phyloP scores from a whole-genome alignment of 139 green algal species.

The Limnomonas spitsbergensis region DNA sequence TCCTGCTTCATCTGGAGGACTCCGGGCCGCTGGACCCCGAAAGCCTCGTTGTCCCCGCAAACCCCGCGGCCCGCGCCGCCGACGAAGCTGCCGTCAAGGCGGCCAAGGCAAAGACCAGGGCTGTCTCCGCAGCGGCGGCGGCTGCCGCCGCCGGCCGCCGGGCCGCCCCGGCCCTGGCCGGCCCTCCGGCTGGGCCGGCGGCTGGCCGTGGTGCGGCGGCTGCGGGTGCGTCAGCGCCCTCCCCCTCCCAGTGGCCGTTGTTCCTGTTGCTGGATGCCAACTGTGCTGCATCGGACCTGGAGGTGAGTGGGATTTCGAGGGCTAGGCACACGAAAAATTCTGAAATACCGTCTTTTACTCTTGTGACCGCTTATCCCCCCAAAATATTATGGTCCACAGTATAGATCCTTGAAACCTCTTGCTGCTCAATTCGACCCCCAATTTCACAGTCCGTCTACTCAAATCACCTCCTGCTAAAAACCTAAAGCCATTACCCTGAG shows the following conservation, averaged over 20 bases:
- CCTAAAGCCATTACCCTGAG: too few relatives aligned
- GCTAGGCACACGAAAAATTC: too few relatives aligned
- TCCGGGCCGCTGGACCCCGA: background rate
- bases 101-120: background rate
- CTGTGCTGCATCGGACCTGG: background rate
- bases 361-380: too few relatives aligned
- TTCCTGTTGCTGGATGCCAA: slow-evolving; percentile 34
- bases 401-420: too few relatives aligned
- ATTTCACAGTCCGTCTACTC: too few relatives aligned
- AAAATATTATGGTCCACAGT: too few relatives aligned
- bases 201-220: background rate
- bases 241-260: slow-evolving; percentile 10
- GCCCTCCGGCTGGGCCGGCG: background rate
- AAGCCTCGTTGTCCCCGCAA: background rate
- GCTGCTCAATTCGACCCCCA: too few relatives aligned
- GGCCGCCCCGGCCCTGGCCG: background rate
- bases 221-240: background rate
- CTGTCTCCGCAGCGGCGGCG: background rate
- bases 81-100: background rate
- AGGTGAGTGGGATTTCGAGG: too few relatives aligned
- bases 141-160: background rate
- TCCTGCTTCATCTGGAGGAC: background rate
- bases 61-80: background rate
- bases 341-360: too few relatives aligned
- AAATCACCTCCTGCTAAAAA: too few relatives aligned